Conservation (phyloP, 73 alveolate species). For the Stentor coeruleus region DNA sequence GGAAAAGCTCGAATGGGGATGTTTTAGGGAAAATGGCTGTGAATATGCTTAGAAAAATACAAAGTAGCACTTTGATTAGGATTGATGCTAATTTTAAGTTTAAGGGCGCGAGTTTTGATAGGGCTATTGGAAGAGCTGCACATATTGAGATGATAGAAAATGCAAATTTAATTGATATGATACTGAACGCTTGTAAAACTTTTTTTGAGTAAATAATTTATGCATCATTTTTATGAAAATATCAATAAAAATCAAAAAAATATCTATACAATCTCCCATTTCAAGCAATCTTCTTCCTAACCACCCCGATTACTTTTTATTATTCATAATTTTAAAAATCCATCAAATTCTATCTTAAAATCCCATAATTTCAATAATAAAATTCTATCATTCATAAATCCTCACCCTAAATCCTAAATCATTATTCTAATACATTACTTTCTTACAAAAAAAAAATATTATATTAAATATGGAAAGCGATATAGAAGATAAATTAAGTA, state of each 20-base stretch:
- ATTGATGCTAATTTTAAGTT: background rate
- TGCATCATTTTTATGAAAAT: no score
- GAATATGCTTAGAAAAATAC: background rate
- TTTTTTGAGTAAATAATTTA: no score
- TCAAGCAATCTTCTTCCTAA: background rate
- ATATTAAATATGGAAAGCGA: background rate
- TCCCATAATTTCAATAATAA: no score
- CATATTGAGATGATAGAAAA: constrained; percentile 79
- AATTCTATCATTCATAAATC: no score
- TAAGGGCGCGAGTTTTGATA: constrained; percentile 43
- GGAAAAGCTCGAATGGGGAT: background rate
- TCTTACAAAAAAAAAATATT: no score
- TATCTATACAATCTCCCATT: no score
- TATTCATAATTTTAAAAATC: background rate
- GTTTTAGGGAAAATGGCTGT: background rate
- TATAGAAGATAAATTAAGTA: background rate
- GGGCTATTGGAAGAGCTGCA: constrained; percentile 78
- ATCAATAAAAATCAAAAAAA: no score
- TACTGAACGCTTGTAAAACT: constrained; percentile 36
- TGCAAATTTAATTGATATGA: constrained; percentile 56
- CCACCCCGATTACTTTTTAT: background rate
- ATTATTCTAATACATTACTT: no score
- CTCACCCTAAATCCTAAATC: no score
- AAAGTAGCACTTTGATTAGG: background rate
- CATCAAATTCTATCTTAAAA: no score